A percentile compares a stretch with the other conserved stretches of the same genome.
Conservation (phyloP, 1,284 basidiomycete genomes). For the Papiliotrema nemorosa region DNA sequence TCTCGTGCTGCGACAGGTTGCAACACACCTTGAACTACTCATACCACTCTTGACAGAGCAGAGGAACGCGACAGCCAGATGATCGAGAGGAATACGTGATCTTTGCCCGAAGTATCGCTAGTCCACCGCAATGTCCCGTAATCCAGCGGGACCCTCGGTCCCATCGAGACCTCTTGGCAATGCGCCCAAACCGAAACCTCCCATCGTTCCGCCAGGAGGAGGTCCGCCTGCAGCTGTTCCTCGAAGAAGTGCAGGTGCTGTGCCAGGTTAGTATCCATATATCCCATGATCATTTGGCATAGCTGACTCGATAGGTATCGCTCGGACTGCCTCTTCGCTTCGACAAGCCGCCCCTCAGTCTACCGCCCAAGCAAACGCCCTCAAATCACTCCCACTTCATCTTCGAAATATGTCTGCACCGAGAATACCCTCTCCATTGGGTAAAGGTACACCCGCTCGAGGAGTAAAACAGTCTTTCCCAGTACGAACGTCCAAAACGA, state of each 20-base stretch:
- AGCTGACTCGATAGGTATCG: slow-evolving; percentile 31
- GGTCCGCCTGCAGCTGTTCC: slow-evolving; percentile 17
- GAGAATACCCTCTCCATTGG: slow-evolving; percentile 45
- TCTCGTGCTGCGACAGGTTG: no score
- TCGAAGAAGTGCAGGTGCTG: slow-evolving; percentile 40
- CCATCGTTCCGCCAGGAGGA: slow-evolving; percentile 9
- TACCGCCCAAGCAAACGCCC: slow-evolving; percentile 15
- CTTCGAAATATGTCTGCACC: slow-evolving; percentile 43
- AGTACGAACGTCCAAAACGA: slow-evolving; percentile 82
- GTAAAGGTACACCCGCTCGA: slow-evolving; percentile 45
- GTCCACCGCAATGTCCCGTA: slow-evolving; percentile 47
- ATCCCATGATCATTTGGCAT: background rate
- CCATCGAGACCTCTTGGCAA: slow-evolving; percentile 35
- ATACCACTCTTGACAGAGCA: no score
- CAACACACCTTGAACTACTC: no score
- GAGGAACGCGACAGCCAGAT: no score
- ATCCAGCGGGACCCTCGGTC: slow-evolving; percentile 19
- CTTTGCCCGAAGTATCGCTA: no score
- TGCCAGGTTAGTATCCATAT: slow-evolving; percentile 32
- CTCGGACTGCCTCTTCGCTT: slow-evolving; percentile 45
- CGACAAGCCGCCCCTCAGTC: slow-evolving; percentile 35
- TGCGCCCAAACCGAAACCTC: slow-evolving; percentile 25
- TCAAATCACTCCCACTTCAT: slow-evolving; percentile 43
- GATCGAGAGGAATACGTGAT: no score
- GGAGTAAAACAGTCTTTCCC: slow-evolving; percentile 48